Percentiles rank a stretch among this genome's conserved stretches.
Conservation (phyloP, 2,329 filamentous ascomycete species). For the Aspergillus tamarii region DNA sequence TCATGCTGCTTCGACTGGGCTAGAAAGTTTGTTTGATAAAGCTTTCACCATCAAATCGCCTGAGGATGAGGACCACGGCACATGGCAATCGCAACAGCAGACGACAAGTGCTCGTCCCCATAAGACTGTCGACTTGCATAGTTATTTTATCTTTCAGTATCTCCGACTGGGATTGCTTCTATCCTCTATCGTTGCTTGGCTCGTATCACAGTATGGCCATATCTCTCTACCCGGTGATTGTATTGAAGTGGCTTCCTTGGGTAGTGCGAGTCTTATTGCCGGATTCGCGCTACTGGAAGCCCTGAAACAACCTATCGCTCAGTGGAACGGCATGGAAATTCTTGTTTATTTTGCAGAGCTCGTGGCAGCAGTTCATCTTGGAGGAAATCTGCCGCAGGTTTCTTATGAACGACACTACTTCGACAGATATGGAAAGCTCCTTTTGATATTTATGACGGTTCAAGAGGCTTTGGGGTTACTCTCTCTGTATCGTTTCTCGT, state of each 20-base stretch:
- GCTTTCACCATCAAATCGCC: constrained; percentile 45
- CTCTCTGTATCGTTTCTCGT: constrained; percentile 24
- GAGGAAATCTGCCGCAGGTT: constrained; percentile 36
- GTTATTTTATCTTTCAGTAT: constrained; percentile 30
- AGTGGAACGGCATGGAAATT: constrained; percentile 45
- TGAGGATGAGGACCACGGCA: constrained; percentile 28
- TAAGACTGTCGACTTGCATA: constrained; percentile 16
- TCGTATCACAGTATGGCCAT: constrained; percentile 34
- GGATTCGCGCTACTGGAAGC: constrained; percentile 45
- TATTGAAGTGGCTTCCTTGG: constrained; percentile 42
- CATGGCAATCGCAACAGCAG: constrained; percentile 23
- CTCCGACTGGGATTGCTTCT: constrained; percentile 35
- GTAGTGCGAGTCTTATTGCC: constrained; percentile 43
- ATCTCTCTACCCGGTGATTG: constrained; percentile 40
- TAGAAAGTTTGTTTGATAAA: constrained; percentile 51
- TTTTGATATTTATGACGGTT: constrained; percentile 43
- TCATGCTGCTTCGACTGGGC: constrained; percentile 46
- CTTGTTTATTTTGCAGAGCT: constrained; percentile 43
- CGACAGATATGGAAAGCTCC: constrained; percentile 42
- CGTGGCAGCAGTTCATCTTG: constrained; percentile 41
- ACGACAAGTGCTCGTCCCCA: constrained; percentile 9
- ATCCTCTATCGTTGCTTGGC: constrained; percentile 36
- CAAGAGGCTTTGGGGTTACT: constrained; percentile 42
- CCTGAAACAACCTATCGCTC: constrained; percentile 38
- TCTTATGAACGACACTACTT: constrained; percentile 38